Base-by-base conservation (phyloP, 257 asterid genomes). In the Nicotiana tomentosiformis region DNA sequence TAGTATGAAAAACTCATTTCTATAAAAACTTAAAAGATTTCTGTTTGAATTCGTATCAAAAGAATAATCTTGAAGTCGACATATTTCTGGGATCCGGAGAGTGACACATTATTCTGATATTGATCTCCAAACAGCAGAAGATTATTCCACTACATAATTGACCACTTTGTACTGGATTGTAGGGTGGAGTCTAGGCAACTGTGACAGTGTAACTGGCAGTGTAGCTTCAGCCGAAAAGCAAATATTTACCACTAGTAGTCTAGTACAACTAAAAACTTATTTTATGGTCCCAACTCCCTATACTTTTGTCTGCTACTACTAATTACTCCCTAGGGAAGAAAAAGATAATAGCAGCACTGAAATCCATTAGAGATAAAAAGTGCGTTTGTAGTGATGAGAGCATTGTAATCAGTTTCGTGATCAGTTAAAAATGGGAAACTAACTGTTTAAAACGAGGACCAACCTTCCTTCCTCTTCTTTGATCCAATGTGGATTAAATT, bases 401-500 rank as follows among this genome's bases (percentile, higher is more conserved):
- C 12, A 12, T 26, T 30, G 33, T 30, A 77, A 81, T 83, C 86
- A 57, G 83, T 62, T 83, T 81, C 84, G 81, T 68, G 76, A 56
- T 43, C 57, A 23, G 80, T 43, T 68, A 6, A 35, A 56, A 55
- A 8, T 29, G 32, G 6, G 55, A 77, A 46, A 32, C 10, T 15
- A 74, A 82, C 16, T 15, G 20, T 37, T 35, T 1, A 32, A 10
- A 11, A 37, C 12, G 20, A 10, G 57, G 70, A 60, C 85, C 72
- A 78, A 78, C 82, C 81, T 76, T 51, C 58, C 80, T 51, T 67
- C 20, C 33, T 66, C 51, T 20, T 69, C 17, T 72, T 74, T 46
- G 77, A 58, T 15, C 70, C 30, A 78, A 83, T 72, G 66, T 33
- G 8, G 39, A 3, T 33, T 82, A 81, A 33, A 18, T 67, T 33